phyloP scores from a whole-genome alignment of 148 eudicot genomes.

The Dysphania ambrosioides region DNA sequence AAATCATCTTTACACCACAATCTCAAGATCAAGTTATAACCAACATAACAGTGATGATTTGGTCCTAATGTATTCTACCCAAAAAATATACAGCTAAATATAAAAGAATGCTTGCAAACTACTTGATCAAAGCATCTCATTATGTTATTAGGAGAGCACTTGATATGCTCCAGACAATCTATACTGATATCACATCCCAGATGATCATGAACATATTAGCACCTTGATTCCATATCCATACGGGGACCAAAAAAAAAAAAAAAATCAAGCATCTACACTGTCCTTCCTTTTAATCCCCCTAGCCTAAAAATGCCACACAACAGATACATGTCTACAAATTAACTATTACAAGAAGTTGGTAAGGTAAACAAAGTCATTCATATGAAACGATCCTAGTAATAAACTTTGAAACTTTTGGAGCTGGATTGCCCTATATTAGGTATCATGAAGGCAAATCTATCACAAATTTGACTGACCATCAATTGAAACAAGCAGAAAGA shows the following conservation, averaged over 20 bases:
- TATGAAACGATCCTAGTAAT: not conserved
- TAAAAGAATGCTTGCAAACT: not conserved
- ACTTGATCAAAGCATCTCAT: slow-evolving; percentile 5
- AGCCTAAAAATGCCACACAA: not conserved
- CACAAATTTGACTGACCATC: slow-evolving; percentile 5
- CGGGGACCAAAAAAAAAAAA: slow-evolving; percentile 9
- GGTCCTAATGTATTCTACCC: not conserved
- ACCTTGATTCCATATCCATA: not conserved
- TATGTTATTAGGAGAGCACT: not conserved
- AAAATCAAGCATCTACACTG: too few species aligned
- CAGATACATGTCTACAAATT: not conserved
- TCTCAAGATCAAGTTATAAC: not conserved
- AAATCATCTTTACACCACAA: not conserved
- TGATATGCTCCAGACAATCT: not conserved
- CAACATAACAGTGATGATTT: not conserved
- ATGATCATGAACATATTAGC: slow-evolving; percentile 7
- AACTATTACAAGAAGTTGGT: not conserved
- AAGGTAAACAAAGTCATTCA: not conserved
- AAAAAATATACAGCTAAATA: not conserved
- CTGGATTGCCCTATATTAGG: not conserved
- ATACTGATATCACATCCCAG: not conserved
- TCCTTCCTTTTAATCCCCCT: slow-evolving; percentile 1
- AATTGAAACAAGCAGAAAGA: not conserved
- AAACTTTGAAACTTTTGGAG: slow-evolving; percentile 2
- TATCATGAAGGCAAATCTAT: slow-evolving; percentile 3